Percentiles rank a stretch among this genome's conserved stretches.
phyloP scores from a whole-genome alignment of 176 grass and related monocot genomes.

The Rhynchospora breviuscula region DNA sequence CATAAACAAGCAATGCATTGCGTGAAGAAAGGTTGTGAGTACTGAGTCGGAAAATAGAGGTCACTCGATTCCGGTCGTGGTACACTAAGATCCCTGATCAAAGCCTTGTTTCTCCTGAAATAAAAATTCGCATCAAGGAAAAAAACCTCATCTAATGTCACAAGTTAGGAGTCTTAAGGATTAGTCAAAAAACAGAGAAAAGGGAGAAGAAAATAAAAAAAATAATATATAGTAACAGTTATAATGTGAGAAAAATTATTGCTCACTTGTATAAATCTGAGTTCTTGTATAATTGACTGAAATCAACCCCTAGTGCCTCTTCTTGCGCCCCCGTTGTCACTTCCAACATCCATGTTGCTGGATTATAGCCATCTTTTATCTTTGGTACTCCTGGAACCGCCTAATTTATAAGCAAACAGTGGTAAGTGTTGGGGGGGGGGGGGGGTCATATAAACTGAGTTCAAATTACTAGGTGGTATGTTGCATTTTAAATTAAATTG shows the following conservation, averaged over 20 bases:
- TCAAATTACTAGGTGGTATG: too few species aligned
- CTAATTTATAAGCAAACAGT: constrained; percentile 23
- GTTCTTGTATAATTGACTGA: constrained; percentile 59
- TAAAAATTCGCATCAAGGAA: not conserved
- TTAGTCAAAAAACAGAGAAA: too few species aligned
- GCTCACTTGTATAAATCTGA: constrained; percentile 52
- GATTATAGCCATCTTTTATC: constrained; percentile 81
- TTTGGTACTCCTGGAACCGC: constrained; percentile 47
- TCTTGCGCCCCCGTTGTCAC: constrained; percentile 48
- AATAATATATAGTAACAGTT: too few species aligned
- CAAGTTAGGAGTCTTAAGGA: too few species aligned
- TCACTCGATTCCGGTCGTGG: constrained; percentile 51
- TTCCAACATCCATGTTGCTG: constrained; percentile 91
- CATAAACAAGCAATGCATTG: constrained; percentile 79
- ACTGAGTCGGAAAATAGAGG: constrained; percentile 55
- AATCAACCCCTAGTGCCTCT: constrained; percentile 52
- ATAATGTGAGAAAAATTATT: constrained; percentile 24
- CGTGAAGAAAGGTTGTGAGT: constrained; percentile 42
- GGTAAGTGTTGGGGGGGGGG: not conserved
- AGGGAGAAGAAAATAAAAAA: too few species aligned
- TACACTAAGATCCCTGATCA: constrained; percentile 59
- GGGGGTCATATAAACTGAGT: not conserved
- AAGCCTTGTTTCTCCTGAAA: constrained; percentile 57
- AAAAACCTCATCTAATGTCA: too few species aligned
- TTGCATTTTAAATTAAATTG: not conserved